Percentiles rank a stretch among this genome's conserved stretches.
These are phyloP conservation scores for Aspergillus persii DNA, from an alignment of 2,329 filamentous ascomycete species.

Conservation along the genomic window DNA sequence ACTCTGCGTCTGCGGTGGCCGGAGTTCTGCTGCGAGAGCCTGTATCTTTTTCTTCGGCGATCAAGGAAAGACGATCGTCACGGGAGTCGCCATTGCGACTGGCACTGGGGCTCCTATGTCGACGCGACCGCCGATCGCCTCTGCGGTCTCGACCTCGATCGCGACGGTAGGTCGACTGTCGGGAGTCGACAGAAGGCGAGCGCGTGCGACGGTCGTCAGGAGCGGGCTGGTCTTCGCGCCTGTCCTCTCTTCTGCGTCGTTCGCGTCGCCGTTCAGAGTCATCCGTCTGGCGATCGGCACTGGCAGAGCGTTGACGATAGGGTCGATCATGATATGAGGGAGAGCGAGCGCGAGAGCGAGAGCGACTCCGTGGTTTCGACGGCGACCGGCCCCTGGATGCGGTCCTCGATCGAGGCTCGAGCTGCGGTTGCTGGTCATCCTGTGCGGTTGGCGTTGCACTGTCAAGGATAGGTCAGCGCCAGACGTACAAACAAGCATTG, in stretches of 20 bases:
- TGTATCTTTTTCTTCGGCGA: constrained; percentile 21
- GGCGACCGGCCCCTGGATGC: constrained; percentile 24
- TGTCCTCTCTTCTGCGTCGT: constrained; percentile 33
- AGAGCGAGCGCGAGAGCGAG: constrained; percentile 43
- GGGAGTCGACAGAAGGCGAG: constrained; percentile 62
- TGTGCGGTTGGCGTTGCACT: constrained; percentile 36
- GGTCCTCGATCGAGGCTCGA: constrained; percentile 29
- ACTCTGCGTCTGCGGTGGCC: constrained; percentile 22
- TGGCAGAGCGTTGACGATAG: constrained; percentile 52
- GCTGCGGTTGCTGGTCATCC: constrained; percentile 26
- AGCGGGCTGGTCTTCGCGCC: constrained; percentile 44
- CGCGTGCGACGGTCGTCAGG: constrained; percentile 56
- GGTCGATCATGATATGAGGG: constrained; percentile 50
- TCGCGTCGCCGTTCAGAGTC: constrained; percentile 31
- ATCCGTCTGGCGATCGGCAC: constrained; percentile 32
- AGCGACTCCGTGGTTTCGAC: constrained; percentile 28
- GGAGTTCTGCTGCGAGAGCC: constrained; percentile 19
- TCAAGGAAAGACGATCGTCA: constrained; percentile 36
- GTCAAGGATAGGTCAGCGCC: constrained; percentile 10
- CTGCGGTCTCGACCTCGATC: constrained; percentile 57
- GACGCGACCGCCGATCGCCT: constrained; percentile 45
- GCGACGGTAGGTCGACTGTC: constrained; percentile 59
- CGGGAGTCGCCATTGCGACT: constrained; percentile 36
- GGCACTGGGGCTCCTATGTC: constrained; percentile 45
- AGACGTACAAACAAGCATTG: constrained; percentile 2